Conservation (phyloP, 106 monocot species). For the Hemerocallis citrina region DNA sequence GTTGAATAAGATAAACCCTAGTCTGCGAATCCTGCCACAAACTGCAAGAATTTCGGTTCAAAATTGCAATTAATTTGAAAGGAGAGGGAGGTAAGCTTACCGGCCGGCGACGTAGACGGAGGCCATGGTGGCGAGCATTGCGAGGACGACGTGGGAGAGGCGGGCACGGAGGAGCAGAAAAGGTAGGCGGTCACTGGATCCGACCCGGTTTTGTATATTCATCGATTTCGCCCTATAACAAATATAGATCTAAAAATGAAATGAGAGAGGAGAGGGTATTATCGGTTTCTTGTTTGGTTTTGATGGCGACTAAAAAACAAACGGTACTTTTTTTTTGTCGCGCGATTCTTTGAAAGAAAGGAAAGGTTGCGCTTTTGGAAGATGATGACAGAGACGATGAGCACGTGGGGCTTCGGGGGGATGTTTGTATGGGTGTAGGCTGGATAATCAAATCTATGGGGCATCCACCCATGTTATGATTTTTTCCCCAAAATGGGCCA, state of each 20-base stretch:
- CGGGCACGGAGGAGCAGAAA: slow-evolving; percentile 25
- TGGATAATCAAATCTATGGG: too few species aligned
- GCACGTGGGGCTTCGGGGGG: too few species aligned
- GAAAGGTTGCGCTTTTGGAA: too few species aligned
- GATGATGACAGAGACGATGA: too few species aligned
- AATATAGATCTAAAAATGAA: too few species aligned
- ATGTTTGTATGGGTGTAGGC: too few species aligned
- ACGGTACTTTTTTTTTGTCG: not conserved
- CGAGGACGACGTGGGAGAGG: slow-evolving; percentile 49
- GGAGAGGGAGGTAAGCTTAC: slow-evolving; percentile 15
- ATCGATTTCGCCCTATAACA: not conserved
- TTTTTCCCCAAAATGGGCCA: too few species aligned
- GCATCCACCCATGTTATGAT: too few species aligned
- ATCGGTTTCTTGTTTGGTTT: too few species aligned
- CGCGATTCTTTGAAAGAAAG: too few species aligned
- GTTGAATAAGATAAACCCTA: slow-evolving; percentile 62
- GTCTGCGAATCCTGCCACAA: slow-evolving; percentile 75
- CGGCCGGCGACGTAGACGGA: slow-evolving; percentile 75
- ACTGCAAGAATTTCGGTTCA: slow-evolving; percentile 11
- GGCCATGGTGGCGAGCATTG: slow-evolving; percentile 73
- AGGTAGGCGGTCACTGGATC: slow-evolving; percentile 29
- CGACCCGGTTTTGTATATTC: slow-evolving; percentile 46
- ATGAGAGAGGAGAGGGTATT: not conserved
- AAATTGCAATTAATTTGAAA: not conserved
- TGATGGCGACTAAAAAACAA: not conserved